Percentiles rank a stretch among this genome's conserved stretches.
Evolutionary conservation across 2,329 filamentous ascomycete species (phyloP).

Genomic region (Stenocarpella maydis): DNA sequence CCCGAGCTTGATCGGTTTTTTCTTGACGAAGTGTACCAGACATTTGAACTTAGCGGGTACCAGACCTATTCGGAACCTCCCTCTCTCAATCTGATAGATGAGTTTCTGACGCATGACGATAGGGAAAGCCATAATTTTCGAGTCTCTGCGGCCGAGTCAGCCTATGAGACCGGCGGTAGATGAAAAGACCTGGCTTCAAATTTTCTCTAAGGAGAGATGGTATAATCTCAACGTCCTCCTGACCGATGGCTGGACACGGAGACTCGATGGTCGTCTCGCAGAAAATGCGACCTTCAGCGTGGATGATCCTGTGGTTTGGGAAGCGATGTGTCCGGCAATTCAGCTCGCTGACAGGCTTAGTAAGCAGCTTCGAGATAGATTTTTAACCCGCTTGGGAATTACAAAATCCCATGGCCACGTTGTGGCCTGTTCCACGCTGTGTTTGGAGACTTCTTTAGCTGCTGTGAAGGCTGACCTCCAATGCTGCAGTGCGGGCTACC

Average conservation of each 20-base stretch:
- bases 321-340: background rate
- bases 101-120: background rate
- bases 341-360: slow-evolving; percentile 1
- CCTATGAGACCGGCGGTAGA: background rate
- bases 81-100: background rate
- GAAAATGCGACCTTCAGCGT: slow-evolving; percentile 19
- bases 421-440: too few species aligned
- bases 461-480: too few species aligned
- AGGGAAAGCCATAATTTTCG: slow-evolving; percentile 7
- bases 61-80: background rate
- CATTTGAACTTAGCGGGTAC: background rate
- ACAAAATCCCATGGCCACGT: too few species aligned
- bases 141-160: background rate
- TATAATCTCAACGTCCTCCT: background rate
- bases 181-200: slow-evolving; percentile 2
- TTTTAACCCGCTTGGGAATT: too few species aligned
- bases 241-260: background rate
- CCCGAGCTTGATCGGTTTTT: background rate
- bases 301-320: slow-evolving; percentile 18
- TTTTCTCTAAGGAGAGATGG: slow-evolving; percentile 8
- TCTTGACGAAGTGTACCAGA: background rate
- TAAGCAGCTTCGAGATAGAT: too few species aligned
- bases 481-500: slow-evolving; percentile 2
- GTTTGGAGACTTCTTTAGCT: too few species aligned
- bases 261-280: background rate